phyloP scores from a whole-genome alignment of 2,329 filamentous ascomycete genomes.

The Fusarium equiseti region DNA sequence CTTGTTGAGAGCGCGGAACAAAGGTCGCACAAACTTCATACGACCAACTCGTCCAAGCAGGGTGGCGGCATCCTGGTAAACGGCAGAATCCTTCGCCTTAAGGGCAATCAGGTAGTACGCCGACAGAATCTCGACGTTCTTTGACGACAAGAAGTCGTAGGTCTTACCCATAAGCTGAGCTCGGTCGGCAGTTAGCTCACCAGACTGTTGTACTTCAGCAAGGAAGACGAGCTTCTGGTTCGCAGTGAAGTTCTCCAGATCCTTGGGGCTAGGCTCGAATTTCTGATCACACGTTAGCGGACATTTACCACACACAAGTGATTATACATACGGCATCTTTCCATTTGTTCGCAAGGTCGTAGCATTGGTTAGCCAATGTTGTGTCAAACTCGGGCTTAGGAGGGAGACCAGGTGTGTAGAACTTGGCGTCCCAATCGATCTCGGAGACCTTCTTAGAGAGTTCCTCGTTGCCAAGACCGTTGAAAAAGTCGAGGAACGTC shows the following conservation, averaged over 20 bases:
- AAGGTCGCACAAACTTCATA: constrained; percentile 96
- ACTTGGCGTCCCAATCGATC: constrained; percentile 91
- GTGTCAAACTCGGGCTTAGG: constrained; percentile 94
- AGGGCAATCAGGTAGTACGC: constrained; percentile 86
- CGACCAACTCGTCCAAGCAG: constrained; percentile 85
- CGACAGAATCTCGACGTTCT: constrained; percentile 87
- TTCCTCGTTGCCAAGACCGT: constrained; percentile 70
- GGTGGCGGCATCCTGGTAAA: constrained; percentile 78
- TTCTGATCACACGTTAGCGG: constrained; percentile 55
- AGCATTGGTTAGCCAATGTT: constrained; percentile 85
- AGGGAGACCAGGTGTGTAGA: constrained; percentile 89
- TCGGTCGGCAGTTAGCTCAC: constrained; percentile 72
- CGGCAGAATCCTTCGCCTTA: constrained; percentile 75
- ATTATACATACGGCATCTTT: constrained; percentile 64
- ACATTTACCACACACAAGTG: constrained; percentile 28
- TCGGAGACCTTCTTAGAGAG: constrained; percentile 73
- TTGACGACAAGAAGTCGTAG: constrained; percentile 79
- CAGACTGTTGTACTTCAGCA: constrained; percentile 76
- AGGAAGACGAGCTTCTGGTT: constrained; percentile 95
- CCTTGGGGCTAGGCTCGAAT: constrained; percentile 73
- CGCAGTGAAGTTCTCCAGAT: constrained; percentile 80
- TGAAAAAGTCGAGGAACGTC: constrained; percentile 88
- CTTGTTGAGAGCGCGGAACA: constrained; percentile 81
- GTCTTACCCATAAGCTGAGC: constrained; percentile 78
- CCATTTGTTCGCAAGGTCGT: constrained; percentile 86